Evolutionary conservation across 1,284 basidiomycete species (phyloP).

Genomic region (Ceraceosorus bombacis): DNA sequence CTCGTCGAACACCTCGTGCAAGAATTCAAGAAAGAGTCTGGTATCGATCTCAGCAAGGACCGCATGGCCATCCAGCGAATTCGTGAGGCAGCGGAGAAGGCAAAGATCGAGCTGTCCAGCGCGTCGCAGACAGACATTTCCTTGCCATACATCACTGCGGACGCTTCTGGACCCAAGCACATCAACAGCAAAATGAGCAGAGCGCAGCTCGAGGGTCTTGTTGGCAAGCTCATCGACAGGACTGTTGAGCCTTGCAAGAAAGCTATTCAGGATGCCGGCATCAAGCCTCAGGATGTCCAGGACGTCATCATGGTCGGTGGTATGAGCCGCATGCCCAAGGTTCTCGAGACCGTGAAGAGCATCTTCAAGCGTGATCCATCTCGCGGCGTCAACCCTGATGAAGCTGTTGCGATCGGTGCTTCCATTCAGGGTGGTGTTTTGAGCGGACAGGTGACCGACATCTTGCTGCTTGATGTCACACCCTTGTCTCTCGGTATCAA

Average conservation of each 20-base stretch:
- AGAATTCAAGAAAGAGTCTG: constrained; percentile 89
- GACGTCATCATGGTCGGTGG: constrained; percentile 97
- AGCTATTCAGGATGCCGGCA: constrained; percentile 79
- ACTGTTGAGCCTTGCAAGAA: constrained; percentile 97
- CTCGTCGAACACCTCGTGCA: constrained; percentile 79
- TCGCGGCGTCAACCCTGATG: constrained; percentile 97
- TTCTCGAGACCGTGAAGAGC: constrained; percentile 81
- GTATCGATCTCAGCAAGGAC: constrained; percentile 73
- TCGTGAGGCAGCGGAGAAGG: constrained; percentile 97
- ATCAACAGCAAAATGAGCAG: constrained; percentile 85
- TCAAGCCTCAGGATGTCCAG: constrained; percentile 85
- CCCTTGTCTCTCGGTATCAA: constrained; percentile 91
- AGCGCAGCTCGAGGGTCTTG: constrained; percentile 80
- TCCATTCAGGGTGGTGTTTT: constrained; percentile 92
- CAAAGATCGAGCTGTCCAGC: constrained; percentile 94
- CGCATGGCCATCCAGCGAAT: constrained; percentile 98
- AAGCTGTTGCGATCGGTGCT: constrained; percentile 86
- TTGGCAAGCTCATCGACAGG: constrained; percentile 72
- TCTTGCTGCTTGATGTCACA: constrained; percentile 90
- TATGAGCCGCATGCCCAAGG: constrained; percentile 95
- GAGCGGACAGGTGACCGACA: constrained; percentile 90
- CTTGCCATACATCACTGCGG: constrained; percentile 96
- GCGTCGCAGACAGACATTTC: constrained; percentile 82
- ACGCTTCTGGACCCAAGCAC: constrained; percentile 88
- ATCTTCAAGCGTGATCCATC: constrained; percentile 90